phyloP scores from a whole-genome alignment of 768 basidiomycete species.

The Leccinum aurantiacum region DNA sequence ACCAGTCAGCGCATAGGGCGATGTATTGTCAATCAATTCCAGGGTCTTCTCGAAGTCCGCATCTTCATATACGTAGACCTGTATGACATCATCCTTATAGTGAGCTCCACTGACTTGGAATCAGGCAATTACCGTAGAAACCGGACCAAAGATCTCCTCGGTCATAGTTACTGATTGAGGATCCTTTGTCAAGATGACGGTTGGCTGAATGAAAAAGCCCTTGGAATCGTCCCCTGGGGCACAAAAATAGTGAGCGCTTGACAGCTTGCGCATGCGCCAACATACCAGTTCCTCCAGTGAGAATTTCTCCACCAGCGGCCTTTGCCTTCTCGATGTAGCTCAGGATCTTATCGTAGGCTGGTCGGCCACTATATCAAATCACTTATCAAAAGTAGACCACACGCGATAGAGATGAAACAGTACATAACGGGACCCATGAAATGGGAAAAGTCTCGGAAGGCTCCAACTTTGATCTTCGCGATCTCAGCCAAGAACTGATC shows the following conservation, averaged over 20 bases:
- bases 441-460: slow-evolving; percentile 70
- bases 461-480: slow-evolving; percentile 83
- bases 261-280: not conserved
- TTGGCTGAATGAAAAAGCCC: slow-evolving; percentile 93
- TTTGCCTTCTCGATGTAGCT: slow-evolving; percentile 86
- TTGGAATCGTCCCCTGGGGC: slow-evolving; percentile 76
- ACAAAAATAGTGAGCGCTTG: not conserved
- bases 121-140: slow-evolving; percentile 65
- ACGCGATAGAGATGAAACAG: slow-evolving; percentile 12
- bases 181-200: slow-evolving; percentile 90
- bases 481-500: slow-evolving; percentile 71
- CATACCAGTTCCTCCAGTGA: slow-evolving; percentile 80
- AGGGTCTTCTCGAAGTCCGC: too few relatives aligned
- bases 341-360: slow-evolving; percentile 87
- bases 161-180: slow-evolving; percentile 86
- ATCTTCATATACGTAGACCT: too few relatives aligned
- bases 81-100: not conserved
- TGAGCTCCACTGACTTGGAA: not conserved
- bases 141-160: slow-evolving; percentile 97
- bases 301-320: slow-evolving; percentile 83
- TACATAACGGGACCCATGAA: slow-evolving; percentile 98
- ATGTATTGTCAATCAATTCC: too few relatives aligned
- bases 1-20: slow-evolving; percentile 38
- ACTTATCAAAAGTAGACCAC: not conserved
- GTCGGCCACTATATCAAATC: slow-evolving; percentile 54